Evolutionary conservation across 1,284 basidiomycete genomes (phyloP), one percentile per base, ranked within the genome.

Genomic region (Pseudozyma sp.): DNA sequence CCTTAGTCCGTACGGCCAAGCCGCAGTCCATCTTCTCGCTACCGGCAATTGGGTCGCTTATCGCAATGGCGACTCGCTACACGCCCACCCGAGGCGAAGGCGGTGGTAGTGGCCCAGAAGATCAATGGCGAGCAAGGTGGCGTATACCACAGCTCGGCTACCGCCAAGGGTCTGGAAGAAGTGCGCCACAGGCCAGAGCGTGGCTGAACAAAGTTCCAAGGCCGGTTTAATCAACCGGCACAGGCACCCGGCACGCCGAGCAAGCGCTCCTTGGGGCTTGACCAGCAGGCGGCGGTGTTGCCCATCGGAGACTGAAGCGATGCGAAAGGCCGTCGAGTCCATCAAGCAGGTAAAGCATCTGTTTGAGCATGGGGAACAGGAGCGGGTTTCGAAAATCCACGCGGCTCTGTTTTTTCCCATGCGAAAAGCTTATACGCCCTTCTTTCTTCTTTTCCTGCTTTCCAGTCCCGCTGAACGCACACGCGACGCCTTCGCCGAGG

Each of bases 401-500:
- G 52, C 7, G 45, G 13, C 45, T 30, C 30, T 46, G 29, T 7
- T 13, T 46, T 48, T 54, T 58, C 48, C 48, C 56, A 58, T 52
- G 49, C 34, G 42, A 51, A 42, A 30, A 39, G 34, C 7, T 30
- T 33, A 39, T 7, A 42, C 24, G 24, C 35, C n/a, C 7, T 46
- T 52, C 49, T 44, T 45, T 45, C 35, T 17, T 52, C 33, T 42
- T 16, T 44, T 52, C 4, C 13, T 17, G 3, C 9, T 34, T 54
- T 44, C 52, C 30, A 46, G 40, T 35, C 31, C 53, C 53, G 53
- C 53, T 46, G 24, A 17, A 56, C 49, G 61, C 61, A 54, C 61
- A 56, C 44, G 61, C 61, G 54, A 46, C 44, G 54, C 45, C 37
- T 43, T 53, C 49, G n/a, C 61, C 61, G 54, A 57, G 61, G 39